Evolutionary conservation across 176 grass and related monocot genomes (phyloP), one percentile per base, ranked within the genome.

Genomic region (Raddia guianensis): DNA sequence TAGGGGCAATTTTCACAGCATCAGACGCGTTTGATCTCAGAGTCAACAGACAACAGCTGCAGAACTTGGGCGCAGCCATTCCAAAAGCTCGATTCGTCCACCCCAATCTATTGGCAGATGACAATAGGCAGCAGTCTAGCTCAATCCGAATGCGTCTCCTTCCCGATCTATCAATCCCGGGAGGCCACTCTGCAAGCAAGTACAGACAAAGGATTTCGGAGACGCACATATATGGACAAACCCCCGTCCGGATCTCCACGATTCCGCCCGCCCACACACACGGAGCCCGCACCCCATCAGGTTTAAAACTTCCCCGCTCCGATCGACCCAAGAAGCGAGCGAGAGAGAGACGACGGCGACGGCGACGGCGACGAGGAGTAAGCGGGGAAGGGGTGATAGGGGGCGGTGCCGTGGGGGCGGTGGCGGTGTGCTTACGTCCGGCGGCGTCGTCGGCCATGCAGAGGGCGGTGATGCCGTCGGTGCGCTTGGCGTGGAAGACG

Each of bases 381-480:
- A 15, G 3, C 7, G 63, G 21, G 9, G 45, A 6, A 7, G 1
- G 35, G 40, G 37, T 40, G 0, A 0, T 1, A 9, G 14, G 18
- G 7, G 1, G 2, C 0, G 2, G 42, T 12, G 8, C 20, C 27
- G 27, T 27, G 27, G 27, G 27, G 27, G 27, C 27, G 27, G 27
- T 8, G 18, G 6, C 0, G 16, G 9, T 0, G 62, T 5, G 9
- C 73, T 89, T 84, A 94, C 92, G 62, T 71, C 90, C 93, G 21
- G 90, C 90, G 9, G 88, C 77, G 78, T 99, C 96, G 80, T 99
- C 96, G 83, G 96, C 96, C 92, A 95, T 93, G 88, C 96, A 99
- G 12, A 99, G 96, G n/a, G 90, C 87, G 72, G 96, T 99, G 90
- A 99, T 86, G 14, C 93, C 96, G 81, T 99, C 96, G 82, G 93